phyloP scores from a whole-genome alignment of 805 yeast genomes.

The Cyberlindnera mrakii region DNA sequence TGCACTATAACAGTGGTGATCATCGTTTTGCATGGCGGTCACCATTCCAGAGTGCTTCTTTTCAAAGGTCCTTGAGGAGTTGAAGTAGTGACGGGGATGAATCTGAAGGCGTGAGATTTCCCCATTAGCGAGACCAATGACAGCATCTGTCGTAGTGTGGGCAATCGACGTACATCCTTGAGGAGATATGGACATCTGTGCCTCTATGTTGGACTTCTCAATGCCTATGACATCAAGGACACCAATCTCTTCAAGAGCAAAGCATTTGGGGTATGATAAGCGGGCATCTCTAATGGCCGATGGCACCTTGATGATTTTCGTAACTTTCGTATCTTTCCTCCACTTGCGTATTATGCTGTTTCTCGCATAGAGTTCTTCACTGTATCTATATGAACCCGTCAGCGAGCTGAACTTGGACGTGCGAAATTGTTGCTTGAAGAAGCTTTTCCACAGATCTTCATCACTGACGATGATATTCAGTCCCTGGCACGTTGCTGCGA shows the following conservation, averaged over 20 bases:
- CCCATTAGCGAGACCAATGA: conserved; percentile 19
- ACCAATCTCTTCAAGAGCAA: conserved; percentile 15
- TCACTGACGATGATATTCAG: conserved; percentile 29
- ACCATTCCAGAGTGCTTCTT: conserved; percentile 8
- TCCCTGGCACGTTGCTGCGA: conserved; percentile 26
- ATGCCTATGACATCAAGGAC: conserved; percentile 9
- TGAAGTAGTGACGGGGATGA: conserved; percentile 13
- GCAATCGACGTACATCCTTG: conserved; percentile 12
- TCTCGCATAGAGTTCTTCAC: conserved; percentile 29
- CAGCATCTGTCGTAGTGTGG: conserved; percentile 10
- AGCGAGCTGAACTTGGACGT: conserved; percentile 31
- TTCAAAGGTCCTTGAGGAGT: conserved; percentile 5
- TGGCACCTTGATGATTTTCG: conserved; percentile 5
- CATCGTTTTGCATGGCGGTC: conserved; percentile 13
- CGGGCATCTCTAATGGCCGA: conserved; percentile 5
- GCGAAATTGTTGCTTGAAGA: conserved; percentile 26
- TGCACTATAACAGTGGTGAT: conserved; percentile 17
- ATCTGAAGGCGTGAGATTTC: conserved; percentile 11
- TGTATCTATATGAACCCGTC: conserved; percentile 28
- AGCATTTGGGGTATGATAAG: conserved; percentile 14
- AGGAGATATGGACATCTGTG: conserved; percentile 4
- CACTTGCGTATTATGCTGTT: conserved; percentile 17
- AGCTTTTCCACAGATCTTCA: conserved; percentile 37
- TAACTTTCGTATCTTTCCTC: conserved; percentile 12
- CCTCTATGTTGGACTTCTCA: conserved; percentile 9